Base-by-base conservation (phyloP, 805 yeast species). In the Yarrowia sp. region DNA sequence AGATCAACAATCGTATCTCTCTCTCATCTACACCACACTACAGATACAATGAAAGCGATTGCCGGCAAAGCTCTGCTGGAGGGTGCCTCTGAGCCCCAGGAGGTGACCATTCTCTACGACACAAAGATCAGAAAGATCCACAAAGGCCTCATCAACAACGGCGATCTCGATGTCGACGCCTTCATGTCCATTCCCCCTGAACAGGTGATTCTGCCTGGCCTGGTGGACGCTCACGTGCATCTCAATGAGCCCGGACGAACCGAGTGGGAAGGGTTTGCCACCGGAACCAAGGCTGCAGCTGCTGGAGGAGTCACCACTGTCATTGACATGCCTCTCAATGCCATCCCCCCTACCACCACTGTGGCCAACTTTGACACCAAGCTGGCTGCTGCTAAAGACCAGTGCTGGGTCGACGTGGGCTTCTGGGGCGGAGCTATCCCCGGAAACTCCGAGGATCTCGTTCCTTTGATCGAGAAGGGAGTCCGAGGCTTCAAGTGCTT, bases 361-460 rank as follows among this genome's bases (percentile, higher is more conserved):
- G 79, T 93, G 14, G 85, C 84, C 68, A 91, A 93, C 76, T 85
- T 93, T 75, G 82, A 89, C 70, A 79, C 85, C 71, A 93, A 93
- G 76, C 81, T 92, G 69, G 80, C 83, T 19, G 97, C 97, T 1
- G 96, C 97, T 0, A 77, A 81, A 70, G 89, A 87, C 67, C 89
- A 93, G 77, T 84, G 91, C 68, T 93, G 96, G 96, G 95, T 91
- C 40, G 97, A 93, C 75, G 91, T 90, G 9, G 98, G 92, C 0
- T 92, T 94, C 76, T 94, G 98, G 98, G 98, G 98, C 64, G 98
- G 98, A 0, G 80, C 93, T 69, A 86, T 93, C 46, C 98, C 98
- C 9, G 84, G 82, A 69, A 93, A 93, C 76, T 70, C 89, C 68
- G 79, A 82, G 12, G 87, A 91, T 72, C 81, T 93, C 71, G 80